Evolutionary conservation across 345 rosid genomes (phyloP).

Genomic region (Cardiospermum halicacabum): DNA sequence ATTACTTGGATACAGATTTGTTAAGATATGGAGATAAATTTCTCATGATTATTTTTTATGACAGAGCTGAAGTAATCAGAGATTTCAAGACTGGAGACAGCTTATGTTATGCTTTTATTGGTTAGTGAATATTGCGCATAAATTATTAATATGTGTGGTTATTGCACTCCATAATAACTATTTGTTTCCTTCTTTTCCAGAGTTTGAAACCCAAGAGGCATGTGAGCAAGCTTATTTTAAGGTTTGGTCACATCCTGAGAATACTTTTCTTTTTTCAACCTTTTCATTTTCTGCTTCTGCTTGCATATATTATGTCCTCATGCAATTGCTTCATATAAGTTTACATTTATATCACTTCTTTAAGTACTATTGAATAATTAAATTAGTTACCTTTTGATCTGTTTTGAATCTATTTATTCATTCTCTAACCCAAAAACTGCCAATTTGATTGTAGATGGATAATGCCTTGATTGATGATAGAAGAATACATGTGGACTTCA

Average conservation of each 20-base stretch:
- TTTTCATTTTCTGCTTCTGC: neutral
- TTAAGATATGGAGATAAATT: conserved; percentile 1
- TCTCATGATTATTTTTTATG: conserved; percentile 19
- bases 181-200: conserved; percentile 32
- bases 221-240: conserved; percentile 86
- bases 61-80: conserved; percentile 88
- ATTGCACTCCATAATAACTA: neutral
- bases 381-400: neutral
- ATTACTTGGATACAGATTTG: neutral
- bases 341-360: neutral
- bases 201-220: conserved; percentile 69
- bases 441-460: conserved; percentile 67
- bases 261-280: neutral
- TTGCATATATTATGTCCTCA: neutral
- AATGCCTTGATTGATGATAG: conserved; percentile 97
- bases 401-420: no score
- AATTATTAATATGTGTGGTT: neutral
- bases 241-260: conserved; percentile 34
- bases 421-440: neutral
- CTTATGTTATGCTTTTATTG: conserved; percentile 90
- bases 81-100: conserved; percentile 97
- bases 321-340: neutral
- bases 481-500: conserved; percentile 94
- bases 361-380: neutral
- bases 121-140: conserved; percentile 35